A percentile compares a stretch with the other conserved stretches of the same genome.
Conservation (phyloP, 805 yeast genomes). For the Saccharomycopsis fermentans region DNA sequence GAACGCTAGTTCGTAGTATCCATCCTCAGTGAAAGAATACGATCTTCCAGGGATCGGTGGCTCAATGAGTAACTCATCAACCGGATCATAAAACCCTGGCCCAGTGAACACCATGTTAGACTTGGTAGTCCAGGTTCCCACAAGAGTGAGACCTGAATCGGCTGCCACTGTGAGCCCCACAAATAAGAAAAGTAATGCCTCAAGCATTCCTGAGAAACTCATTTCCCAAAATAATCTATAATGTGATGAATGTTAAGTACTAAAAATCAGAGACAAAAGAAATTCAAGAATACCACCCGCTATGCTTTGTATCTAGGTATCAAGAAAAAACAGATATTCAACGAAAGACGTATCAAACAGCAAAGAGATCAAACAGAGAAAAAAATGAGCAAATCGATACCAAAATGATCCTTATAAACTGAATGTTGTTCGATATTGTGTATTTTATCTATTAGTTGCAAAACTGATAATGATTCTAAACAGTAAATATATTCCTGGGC, state of each 20-base stretch:
- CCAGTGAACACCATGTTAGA: constrained; percentile 94
- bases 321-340: no score
- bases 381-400: no score
- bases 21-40: constrained; percentile 87
- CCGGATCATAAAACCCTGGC: constrained; percentile 92
- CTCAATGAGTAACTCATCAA: constrained; percentile 86
- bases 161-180: not conserved
- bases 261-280: no score
- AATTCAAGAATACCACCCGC: no score
- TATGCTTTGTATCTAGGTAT: no score
- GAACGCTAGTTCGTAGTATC: constrained; percentile 80
- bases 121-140: constrained; percentile 94
- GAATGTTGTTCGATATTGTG: no score
- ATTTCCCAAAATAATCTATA: not conserved
- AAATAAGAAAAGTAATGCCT: not conserved
- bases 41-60: constrained; percentile 94
- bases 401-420: no score
- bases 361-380: no score
- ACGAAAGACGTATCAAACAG: no score
- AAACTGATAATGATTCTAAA: no score
- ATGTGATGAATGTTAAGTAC: not conserved
- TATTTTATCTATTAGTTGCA: no score
- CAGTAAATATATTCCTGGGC: no score
- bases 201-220: not conserved
- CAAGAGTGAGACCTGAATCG: constrained; percentile 27